Percentiles rank a stretch among this genome's conserved stretches.
phyloP scores from a whole-genome alignment of 352 stramenopile genomes.

The Blastocystis sp. region DNA sequence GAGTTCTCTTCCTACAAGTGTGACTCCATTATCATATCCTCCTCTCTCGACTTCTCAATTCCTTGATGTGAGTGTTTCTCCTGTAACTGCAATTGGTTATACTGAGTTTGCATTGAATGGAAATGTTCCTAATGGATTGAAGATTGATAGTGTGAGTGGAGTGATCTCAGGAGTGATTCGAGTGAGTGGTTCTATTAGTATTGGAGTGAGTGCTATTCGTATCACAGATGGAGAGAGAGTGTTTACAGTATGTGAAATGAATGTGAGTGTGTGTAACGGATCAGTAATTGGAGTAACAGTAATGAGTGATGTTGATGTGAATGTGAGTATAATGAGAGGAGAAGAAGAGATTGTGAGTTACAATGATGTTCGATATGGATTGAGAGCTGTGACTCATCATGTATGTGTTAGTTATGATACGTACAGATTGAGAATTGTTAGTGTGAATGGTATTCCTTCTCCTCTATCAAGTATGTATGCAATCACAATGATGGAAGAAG shows the following conservation, averaged over 20 bases:
- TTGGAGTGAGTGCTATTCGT: neutral
- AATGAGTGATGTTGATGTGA: neutral
- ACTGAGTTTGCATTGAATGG: neutral
- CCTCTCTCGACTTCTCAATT: neutral
- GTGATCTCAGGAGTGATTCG: neutral
- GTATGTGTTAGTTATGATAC: too few relatives aligned
- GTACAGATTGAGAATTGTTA: too few relatives aligned
- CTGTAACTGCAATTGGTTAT: neutral
- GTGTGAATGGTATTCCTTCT: too few relatives aligned
- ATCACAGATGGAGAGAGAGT: neutral
- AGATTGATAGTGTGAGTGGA: neutral
- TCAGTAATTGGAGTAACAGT: neutral
- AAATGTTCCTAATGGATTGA: neutral
- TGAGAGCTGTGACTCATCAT: too few relatives aligned
- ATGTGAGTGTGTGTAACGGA: neutral
- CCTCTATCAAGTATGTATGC: neutral
- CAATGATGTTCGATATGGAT: too few relatives aligned
- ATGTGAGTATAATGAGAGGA: neutral
- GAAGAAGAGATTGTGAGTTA: neutral
- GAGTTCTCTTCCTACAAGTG: neutral
- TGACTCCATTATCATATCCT: neutral
- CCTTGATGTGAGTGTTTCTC: neutral
- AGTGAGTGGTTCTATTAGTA: neutral
- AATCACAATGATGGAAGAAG: neutral
- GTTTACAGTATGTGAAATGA: neutral